Evolutionary conservation across 345 rosid species (phyloP).

Genomic region (Limnanthes douglasii): DNA sequence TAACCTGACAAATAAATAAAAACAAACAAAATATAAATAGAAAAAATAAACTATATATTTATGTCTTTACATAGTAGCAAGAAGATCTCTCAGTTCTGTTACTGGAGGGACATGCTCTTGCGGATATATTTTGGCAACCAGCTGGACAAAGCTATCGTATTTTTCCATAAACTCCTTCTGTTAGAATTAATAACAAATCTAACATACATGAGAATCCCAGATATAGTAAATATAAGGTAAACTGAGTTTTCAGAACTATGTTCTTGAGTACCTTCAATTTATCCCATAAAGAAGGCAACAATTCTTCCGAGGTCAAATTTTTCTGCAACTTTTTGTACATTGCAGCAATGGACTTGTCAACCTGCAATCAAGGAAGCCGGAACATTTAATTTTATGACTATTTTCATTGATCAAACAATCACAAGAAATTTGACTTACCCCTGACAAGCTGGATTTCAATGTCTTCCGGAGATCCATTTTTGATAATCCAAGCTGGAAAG

Average conservation of each 20-base stretch:
- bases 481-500: constrained; percentile 83
- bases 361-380: constrained; percentile 20
- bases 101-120: constrained; percentile 57
- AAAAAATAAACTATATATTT: too few relatives aligned
- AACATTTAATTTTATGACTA: background rate
- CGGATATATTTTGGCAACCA: constrained; percentile 83
- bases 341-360: constrained; percentile 69
- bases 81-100: constrained; percentile 65
- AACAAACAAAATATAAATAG: too few relatives aligned
- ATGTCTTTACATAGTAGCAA: constrained; percentile 81
- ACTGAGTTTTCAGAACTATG: too few relatives aligned
- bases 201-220: background rate
- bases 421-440: constrained; percentile 31
- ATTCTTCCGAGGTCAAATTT: constrained; percentile 82
- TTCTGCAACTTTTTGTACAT: constrained; percentile 98
- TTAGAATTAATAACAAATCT: constrained; percentile 3
- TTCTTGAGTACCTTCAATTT: constrained; percentile 84
- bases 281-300: constrained; percentile 92
- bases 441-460: constrained; percentile 73
- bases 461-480: constrained; percentile 81
- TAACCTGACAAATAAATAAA: too few relatives aligned
- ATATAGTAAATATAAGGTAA: too few relatives aligned
- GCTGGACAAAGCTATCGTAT: constrained; percentile 83
- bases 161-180: constrained; percentile 98
- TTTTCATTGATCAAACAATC: background rate